A percentile compares a stretch with the other conserved stretches of the same genome.
Evolutionary conservation across 2,329 filamentous ascomycete species (phyloP).

Genomic region (Sporothrix schenckii): DNA sequence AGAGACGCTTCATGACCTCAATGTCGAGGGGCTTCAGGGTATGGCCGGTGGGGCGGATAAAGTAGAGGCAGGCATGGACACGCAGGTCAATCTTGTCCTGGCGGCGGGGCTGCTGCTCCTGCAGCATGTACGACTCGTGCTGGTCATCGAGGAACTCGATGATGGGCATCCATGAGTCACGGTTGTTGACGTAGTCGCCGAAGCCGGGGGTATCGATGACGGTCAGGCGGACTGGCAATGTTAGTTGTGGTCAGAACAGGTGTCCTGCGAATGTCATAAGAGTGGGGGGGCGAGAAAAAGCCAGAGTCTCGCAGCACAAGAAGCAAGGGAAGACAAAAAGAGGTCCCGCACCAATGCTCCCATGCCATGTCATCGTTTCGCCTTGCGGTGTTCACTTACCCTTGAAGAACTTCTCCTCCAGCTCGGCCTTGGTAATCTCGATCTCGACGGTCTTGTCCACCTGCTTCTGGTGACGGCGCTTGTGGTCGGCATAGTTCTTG

Average conservation of each 20-base stretch:
- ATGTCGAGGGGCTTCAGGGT: constrained; percentile 98
- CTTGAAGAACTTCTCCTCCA: constrained; percentile 99
- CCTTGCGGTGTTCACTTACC: constrained; percentile 57
- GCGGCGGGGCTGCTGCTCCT: constrained; percentile 98
- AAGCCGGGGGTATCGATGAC: constrained; percentile 99
- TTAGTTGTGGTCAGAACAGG: neutral
- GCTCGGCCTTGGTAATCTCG: constrained; percentile 98
- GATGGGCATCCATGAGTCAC: constrained; percentile 99
- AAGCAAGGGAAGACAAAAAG: neutral
- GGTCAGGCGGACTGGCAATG: constrained; percentile 79
- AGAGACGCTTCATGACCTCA: constrained; percentile 99
- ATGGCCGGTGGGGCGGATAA: constrained; percentile 97
- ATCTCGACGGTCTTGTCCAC: constrained; percentile 99
- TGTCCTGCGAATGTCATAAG: neutral
- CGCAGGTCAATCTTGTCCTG: constrained; percentile 99
- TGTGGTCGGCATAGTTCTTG: constrained; percentile 99
- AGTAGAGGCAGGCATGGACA: constrained; percentile 98
- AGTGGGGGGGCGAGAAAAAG: neutral
- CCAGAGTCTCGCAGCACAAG: neutral
- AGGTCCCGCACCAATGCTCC: neutral
- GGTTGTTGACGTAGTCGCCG: constrained; percentile 99
- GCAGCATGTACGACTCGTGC: constrained; percentile 99
- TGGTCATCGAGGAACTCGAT: constrained; percentile 99
- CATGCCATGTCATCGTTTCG: neutral
- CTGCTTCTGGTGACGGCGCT: constrained; percentile 98